Base-by-base conservation (phyloP, 2,329 filamentous ascomycete species). In the Biscogniauxia marginata region DNA sequence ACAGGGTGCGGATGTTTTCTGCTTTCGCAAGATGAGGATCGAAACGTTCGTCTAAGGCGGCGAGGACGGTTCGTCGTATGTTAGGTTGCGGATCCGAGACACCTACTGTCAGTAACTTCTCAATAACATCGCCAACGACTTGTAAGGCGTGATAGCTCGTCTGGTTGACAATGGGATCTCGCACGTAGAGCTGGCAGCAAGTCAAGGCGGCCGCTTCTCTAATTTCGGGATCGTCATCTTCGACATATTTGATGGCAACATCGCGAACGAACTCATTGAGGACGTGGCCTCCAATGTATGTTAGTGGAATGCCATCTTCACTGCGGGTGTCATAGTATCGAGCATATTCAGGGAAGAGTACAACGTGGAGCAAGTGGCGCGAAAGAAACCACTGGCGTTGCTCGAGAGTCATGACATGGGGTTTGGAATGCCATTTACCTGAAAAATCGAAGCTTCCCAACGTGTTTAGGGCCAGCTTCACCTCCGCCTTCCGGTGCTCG, bases 241-340 rank as follows among this genome's bases (percentile, higher is more conserved):
- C 93, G 45, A 99, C 93, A 66, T 97, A 99, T 71, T 93, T 95
- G 69, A 99, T 96, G 3, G 96, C 95, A 50, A 99, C 95, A 70
- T 99, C 95, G 21, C 95, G 90, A 23, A 99, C 95, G 65, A 99
- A 99, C 71, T 99, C 96, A 67, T 99, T 99, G 16, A 99, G 78
- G 16, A 97, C 89, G 68, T 98, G 92, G 1, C 91, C 88, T 59
- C 50, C 23, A 52, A 48, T 50, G 45, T 22, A 11, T 9, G 63
- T 69, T 58, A 67, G 64, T 50, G 53, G 25, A 9, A 25, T 18
- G 11, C 39, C 16, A 22, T 46, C 18, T 21, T 34, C 25, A 52
- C 47, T 24, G 11, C 5, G 20, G 20, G 9, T 7, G n/a, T 6
- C 11, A 11, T 19, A 16, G 39, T 43, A 8, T 30, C n/a, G 7